A percentile compares a stretch with the other conserved stretches of the same genome.
These are phyloP conservation scores for Colletotrichum graminicola DNA, from an alignment of 2,329 filamentous ascomycete genomes.

Conservation along the genomic window DNA sequence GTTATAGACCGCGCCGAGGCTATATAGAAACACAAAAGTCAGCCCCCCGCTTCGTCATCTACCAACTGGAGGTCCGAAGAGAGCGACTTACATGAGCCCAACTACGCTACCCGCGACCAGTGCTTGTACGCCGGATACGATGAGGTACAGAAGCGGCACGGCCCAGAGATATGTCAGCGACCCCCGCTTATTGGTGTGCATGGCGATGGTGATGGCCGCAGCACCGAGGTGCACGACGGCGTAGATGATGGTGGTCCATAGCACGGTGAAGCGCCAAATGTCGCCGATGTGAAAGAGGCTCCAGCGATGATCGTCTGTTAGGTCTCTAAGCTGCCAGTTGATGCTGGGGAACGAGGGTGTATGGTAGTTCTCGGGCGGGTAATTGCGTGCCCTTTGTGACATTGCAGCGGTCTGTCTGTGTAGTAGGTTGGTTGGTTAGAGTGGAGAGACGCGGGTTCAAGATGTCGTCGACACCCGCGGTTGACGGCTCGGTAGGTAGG, in stretches of 20 bases:
- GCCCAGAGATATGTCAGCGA: conserved; percentile 76
- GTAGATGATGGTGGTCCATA: conserved; percentile 88
- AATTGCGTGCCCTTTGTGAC: conserved; percentile 41
- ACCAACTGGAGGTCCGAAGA: neutral
- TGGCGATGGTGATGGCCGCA: conserved; percentile 76
- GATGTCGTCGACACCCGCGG: conserved; percentile 2
- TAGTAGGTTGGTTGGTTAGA: neutral
- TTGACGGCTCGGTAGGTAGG: conserved; percentile 36
- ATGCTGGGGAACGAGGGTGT: conserved; percentile 84
- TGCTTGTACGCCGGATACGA: conserved; percentile 81
- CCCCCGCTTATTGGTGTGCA: conserved; percentile 72
- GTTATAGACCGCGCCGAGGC: conserved; percentile 83
- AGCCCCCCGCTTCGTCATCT: neutral
- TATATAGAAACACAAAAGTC: conserved; percentile 52
- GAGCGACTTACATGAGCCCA: conserved; percentile 76
- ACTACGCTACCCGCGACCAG: conserved; percentile 84
- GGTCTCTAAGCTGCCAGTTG: conserved; percentile 74
- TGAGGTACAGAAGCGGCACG: conserved; percentile 76
- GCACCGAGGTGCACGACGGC: conserved; percentile 80
- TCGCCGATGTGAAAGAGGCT: conserved; percentile 80
- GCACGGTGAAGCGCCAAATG: conserved; percentile 88
- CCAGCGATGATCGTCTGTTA: conserved; percentile 57
- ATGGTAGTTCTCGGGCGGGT: conserved; percentile 66
- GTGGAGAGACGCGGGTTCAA: neutral
- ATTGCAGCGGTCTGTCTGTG: conserved; percentile 5